A percentile compares a stretch with the other conserved stretches of the same genome.
These are phyloP conservation scores for Afroboletus lepidellus DNA, from an alignment of 1,284 basidiomycete genomes.

Conservation along the genomic window DNA sequence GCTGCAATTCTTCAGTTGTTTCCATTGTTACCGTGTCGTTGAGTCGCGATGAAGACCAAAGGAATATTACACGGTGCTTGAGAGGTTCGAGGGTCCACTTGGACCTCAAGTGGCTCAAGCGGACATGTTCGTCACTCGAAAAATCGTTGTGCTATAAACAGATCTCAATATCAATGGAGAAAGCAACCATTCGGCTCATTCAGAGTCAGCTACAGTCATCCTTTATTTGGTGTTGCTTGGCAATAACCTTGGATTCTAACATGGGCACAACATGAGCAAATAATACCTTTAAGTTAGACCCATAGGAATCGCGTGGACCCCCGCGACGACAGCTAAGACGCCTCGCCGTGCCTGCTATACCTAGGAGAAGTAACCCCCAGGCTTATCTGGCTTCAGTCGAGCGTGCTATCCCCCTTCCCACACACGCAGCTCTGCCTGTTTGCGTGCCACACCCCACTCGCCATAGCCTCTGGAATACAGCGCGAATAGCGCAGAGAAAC, in stretches of 20 bases:
- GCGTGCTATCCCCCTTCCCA: no score
- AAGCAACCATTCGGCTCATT: slow-evolving; percentile 10
- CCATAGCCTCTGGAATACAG: no score
- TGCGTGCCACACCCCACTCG: no score
- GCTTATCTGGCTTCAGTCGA: no score
- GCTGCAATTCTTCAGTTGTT: slow-evolving; percentile 67
- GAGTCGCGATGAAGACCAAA: slow-evolving; percentile 17
- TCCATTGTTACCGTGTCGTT: slow-evolving; percentile 51
- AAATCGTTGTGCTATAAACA: slow-evolving; percentile 11
- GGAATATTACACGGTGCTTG: slow-evolving; percentile 31
- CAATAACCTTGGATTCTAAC: slow-evolving; percentile 23
- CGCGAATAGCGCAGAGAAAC: no score
- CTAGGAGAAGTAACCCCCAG: no score
- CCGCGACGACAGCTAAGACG: no score
- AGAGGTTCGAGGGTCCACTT: slow-evolving; percentile 56
- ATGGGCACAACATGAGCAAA: slow-evolving; percentile 26
- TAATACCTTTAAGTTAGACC: no score
- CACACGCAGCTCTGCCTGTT: no score
- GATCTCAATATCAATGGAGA: slow-evolving; percentile 6
- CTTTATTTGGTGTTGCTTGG: slow-evolving; percentile 24
- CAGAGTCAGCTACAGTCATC: slow-evolving; percentile 6
- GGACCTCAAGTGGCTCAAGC: slow-evolving; percentile 76
- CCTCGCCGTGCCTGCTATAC: no score
- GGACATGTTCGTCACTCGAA: slow-evolving; percentile 44
- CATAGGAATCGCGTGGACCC: no score